A percentile compares a stretch with the other conserved stretches of the same genome.
These are phyloP conservation scores for Candida golubevii DNA, from an alignment of 805 yeast species.

Conservation along the genomic window DNA sequence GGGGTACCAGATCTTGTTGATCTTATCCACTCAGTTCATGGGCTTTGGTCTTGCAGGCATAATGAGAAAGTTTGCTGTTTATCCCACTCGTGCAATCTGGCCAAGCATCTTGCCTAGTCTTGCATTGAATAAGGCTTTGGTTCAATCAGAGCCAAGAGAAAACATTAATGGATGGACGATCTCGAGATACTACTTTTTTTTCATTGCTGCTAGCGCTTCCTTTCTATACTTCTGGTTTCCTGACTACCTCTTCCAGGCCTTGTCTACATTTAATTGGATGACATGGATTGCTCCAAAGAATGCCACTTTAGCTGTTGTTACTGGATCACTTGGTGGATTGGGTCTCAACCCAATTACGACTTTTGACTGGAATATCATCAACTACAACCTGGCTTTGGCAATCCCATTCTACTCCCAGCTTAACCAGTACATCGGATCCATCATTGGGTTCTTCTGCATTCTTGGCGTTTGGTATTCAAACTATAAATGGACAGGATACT, in stretches of 20 bases:
- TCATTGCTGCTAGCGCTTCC: conserved; percentile 13
- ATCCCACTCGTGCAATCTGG: conserved; percentile 52
- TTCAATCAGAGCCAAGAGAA: conserved; percentile 27
- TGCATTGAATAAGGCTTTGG: conserved; percentile 40
- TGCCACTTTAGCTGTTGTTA: conserved; percentile 21
- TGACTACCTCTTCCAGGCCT: conserved; percentile 22
- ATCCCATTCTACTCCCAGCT: conserved; percentile 27
- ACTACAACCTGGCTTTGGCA: conserved; percentile 29
- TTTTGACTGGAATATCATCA: conserved; percentile 24
- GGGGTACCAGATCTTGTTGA: conserved; percentile 24
- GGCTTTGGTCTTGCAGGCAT: conserved; percentile 31
- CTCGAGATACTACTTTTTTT: conserved; percentile 22
- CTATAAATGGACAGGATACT: conserved; percentile 26
- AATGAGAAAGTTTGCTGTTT: conserved; percentile 36
- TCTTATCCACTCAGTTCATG: conserved; percentile 24
- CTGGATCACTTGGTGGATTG: conserved; percentile 25
- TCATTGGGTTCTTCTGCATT: conserved; percentile 23
- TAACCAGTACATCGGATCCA: conserved; percentile 21
- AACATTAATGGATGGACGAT: conserved; percentile 31
- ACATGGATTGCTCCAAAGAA: conserved; percentile 29
- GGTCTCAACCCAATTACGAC: conserved; percentile 34
- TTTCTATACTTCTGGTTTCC: conserved; percentile 31
- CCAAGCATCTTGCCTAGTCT: conserved; percentile 35
- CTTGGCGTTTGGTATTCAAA: conserved; percentile 27
- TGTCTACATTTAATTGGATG: conserved; percentile 29